Base-by-base conservation (phyloP, 2,329 filamentous ascomycete genomes). In the Aspergillus latus region DNA sequence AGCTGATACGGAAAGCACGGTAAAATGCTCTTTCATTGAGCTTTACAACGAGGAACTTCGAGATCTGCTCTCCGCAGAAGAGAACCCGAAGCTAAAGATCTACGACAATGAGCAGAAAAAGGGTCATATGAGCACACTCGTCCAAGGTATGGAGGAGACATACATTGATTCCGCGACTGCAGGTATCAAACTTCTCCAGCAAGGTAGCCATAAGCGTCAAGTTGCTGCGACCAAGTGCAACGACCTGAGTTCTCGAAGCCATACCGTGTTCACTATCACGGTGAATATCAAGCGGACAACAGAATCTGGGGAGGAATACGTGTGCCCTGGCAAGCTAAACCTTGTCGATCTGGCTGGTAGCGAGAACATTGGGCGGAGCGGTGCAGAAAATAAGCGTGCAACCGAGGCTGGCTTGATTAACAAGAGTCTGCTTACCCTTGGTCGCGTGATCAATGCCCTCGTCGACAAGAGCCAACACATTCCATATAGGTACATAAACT, bases 211-310 rank as follows among this genome's bases (percentile, higher is more conserved):
- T 76, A 96, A 92, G 74, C 88, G 94, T 49, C 94, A 99, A 74
- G 94, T 99, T n/a, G 95, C 94, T 5, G 92, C 95, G 3, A 99
- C 94, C n/a, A 97, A 97, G 75, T 99, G 94, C 83, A 99, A 99
- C 72, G 94, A 99, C 67, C 84, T 97, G 54, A 97, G 92, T 75
- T 97, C 92, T 66, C 87, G 94, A 72, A 96, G 92, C 77, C 95
- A 99, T 70, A 99, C 94, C 0, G 89, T 99, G 21, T 99, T 99
- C 70, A 97, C 94, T 6, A 90, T 99, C 58, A 97, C 93, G 0
- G 90, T 92, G 0, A 91, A 92, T 69, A 88, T 92, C 67, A 96
- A 96, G 74, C 87, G 88, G 59, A 85, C 85, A 1, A 85, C 85
- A 2, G 90, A 95, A 47, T 86, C 88, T 59, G 92, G 92, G 3